Percentiles rank a stretch among this genome's conserved stretches.
phyloP scores from a whole-genome alignment of 805 yeast species.

The Komagataella ulmi region DNA sequence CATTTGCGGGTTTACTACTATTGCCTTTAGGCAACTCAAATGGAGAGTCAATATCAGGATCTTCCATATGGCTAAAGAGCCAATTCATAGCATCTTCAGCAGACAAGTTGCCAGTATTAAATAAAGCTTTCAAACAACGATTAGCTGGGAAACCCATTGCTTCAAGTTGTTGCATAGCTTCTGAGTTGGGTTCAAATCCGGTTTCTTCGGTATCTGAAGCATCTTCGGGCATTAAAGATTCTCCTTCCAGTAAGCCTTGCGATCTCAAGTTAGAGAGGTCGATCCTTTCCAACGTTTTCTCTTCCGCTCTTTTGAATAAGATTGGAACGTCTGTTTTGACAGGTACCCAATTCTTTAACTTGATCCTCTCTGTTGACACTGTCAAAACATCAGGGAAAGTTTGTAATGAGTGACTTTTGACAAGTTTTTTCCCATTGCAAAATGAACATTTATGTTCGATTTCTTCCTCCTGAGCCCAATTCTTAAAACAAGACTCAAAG shows the following conservation, averaged over 20 bases:
- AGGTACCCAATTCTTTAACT: conserved; percentile 84
- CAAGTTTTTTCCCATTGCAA: conserved; percentile 26
- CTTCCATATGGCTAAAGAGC: conserved; percentile 85
- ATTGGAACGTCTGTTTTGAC: conserved; percentile 69
- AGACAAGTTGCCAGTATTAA: conserved; percentile 51
- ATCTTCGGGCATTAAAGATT: conserved; percentile 23
- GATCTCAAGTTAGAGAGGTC: conserved; percentile 25
- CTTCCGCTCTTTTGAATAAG: conserved; percentile 20
- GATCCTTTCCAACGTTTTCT: conserved; percentile 16
- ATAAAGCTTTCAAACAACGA: conserved; percentile 55
- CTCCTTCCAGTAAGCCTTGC: conserved; percentile 26
- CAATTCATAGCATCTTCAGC: conserved; percentile 78
- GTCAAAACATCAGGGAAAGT: conserved; percentile 62
- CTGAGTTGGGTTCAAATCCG: conserved; percentile 40
- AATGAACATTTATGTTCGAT: conserved; percentile 53
- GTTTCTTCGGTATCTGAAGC: conserved; percentile 5
- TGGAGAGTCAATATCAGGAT: conserved; percentile 59
- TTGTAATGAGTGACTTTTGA: conserved; percentile 33
- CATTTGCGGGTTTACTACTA: conserved; percentile 1
- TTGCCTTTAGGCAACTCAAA: conserved; percentile 19
- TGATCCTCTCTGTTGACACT: conserved; percentile 67
- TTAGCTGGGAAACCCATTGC: conserved; percentile 84
- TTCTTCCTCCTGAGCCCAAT: conserved; percentile 31
- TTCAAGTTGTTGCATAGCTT: conserved; percentile 37
- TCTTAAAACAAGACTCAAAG: conserved; percentile 33